Percentiles rank a stretch among this genome's conserved stretches.
These are phyloP conservation scores for Fennellomyces sp. DNA, from an alignment of 371 early-diverging fungal species.

Conservation along the genomic window DNA sequence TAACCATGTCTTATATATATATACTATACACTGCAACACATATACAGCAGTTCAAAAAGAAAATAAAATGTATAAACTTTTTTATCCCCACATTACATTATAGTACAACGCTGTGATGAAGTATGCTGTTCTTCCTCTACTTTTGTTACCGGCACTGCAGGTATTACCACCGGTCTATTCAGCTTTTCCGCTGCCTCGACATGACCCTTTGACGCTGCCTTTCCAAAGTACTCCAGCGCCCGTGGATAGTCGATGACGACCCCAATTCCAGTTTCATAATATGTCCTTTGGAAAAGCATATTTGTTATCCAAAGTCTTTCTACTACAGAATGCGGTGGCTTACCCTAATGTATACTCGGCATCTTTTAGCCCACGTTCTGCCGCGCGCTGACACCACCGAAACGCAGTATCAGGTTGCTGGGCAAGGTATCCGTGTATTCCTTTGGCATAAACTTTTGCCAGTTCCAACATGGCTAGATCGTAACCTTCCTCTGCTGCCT, in stretches of 20 bases:
- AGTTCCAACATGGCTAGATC: constrained; percentile 39
- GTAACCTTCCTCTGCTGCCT: constrained; percentile 37
- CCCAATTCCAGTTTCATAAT: constrained; percentile 30
- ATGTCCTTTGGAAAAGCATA: constrained; percentile 9
- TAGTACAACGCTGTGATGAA: neutral
- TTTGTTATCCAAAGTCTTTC: no score
- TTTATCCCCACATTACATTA: neutral
- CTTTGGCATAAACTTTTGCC: constrained; percentile 30
- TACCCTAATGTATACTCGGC: constrained; percentile 51
- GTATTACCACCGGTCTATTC: constrained; percentile 11
- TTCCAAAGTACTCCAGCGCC: constrained; percentile 33
- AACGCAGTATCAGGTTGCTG: constrained; percentile 27
- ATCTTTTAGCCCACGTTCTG: constrained; percentile 30
- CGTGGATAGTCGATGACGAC: constrained; percentile 20
- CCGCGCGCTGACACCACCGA: constrained; percentile 44
- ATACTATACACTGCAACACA: no score
- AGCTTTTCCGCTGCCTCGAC: constrained; percentile 24
- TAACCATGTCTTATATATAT: no score
- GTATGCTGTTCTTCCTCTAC: neutral
- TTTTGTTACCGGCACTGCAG: neutral
- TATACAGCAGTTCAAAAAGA: no score
- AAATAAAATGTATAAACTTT: neutral
- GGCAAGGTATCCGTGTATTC: constrained; percentile 26
- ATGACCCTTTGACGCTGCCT: constrained; percentile 34
- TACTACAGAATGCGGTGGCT: neutral